Percentiles rank a stretch among this genome's conserved stretches.
phyloP scores from a whole-genome alignment of 1,139 yeast genomes.

The Candida sanyaensis region DNA sequence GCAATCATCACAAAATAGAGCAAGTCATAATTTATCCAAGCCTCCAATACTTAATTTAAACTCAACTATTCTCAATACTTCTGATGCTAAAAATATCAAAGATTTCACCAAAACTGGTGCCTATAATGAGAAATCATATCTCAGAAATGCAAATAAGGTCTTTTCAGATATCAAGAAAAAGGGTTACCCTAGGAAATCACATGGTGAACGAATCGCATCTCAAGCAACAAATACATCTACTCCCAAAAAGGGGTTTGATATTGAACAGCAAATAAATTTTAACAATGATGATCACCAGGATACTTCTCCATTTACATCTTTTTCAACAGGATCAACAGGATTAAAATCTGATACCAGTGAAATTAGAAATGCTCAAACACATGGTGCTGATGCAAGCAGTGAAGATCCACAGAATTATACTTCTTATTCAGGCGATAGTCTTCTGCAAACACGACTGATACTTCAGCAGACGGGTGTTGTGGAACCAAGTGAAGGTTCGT shows the following conservation, averaged over 20 bases:
- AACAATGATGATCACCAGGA: constrained; percentile 20
- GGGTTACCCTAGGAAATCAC: constrained; percentile 20
- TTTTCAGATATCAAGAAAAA: constrained; percentile 42
- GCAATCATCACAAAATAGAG: neutral
- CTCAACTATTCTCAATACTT: constrained; percentile 8
- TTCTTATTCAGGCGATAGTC: constrained; percentile 18
- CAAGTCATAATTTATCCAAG: neutral
- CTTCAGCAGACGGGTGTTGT: constrained; percentile 12
- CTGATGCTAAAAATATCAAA: constrained; percentile 32
- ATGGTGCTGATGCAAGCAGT: constrained; percentile 8
- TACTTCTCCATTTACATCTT: constrained; percentile 33
- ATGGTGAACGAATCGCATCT: constrained; percentile 10
- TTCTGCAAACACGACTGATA: constrained; percentile 4
- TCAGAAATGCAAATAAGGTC: constrained; percentile 40
- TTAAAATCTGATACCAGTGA: constrained; percentile 20
- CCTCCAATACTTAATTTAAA: constrained; percentile 6
- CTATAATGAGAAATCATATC: constrained; percentile 38
- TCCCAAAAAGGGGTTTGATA: constrained; percentile 28
- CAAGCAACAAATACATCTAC: constrained; percentile 39
- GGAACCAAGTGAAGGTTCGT: constrained; percentile 19
- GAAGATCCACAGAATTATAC: constrained; percentile 24
- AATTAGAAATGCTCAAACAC: constrained; percentile 2
- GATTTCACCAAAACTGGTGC: constrained; percentile 33
- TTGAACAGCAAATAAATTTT: constrained; percentile 5
- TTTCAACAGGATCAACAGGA: constrained; percentile 21